These are phyloP conservation scores for Isochrysis galbana DNA, from an alignment of 78 protist species.

Conservation along the genomic window DNA sequence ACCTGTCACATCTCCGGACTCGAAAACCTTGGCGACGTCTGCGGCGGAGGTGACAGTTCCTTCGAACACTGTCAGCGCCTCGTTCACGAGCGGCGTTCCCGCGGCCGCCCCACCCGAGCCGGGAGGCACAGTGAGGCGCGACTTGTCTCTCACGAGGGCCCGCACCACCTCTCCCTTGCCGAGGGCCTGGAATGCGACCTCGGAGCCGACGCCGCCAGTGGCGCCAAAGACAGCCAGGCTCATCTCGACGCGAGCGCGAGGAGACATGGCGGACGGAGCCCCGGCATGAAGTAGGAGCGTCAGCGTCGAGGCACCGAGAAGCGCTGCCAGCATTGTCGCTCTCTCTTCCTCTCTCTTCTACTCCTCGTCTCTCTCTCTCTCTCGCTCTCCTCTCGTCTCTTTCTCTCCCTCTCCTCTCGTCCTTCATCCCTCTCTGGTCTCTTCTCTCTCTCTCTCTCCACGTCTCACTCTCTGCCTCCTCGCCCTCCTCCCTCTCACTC, in stretches of 20 bases:
- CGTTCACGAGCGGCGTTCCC: not conserved
- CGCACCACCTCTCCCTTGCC: not conserved
- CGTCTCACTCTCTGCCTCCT: too few relatives aligned
- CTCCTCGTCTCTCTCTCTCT: too few relatives aligned
- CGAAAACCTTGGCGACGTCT: slow-evolving; percentile 8
- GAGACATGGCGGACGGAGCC: not conserved
- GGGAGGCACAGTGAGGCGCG: not conserved
- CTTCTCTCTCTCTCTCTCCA: too few relatives aligned
- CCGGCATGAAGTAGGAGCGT: not conserved
- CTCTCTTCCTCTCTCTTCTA: too few relatives aligned
- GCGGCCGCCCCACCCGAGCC: not conserved
- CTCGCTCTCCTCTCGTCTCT: too few relatives aligned
- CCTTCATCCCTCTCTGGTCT: too few relatives aligned
- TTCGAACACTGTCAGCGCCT: not conserved
- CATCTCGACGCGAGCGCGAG: not conserved
- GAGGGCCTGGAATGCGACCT: slow-evolving; percentile 22
- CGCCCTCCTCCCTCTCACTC: too few relatives aligned
- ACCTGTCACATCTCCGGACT: not conserved
- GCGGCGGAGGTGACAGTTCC: not conserved
- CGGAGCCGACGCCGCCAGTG: not conserved
- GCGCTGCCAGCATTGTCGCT: too few relatives aligned
- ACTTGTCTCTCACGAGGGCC: not conserved
- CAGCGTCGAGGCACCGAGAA: not conserved
- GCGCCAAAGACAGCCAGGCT: slow-evolving; percentile 2
- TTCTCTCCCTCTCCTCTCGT: too few relatives aligned